Evolutionary conservation across 176 grass and related monocot genomes (phyloP).

Genomic region (Pontederia paniculata): DNA sequence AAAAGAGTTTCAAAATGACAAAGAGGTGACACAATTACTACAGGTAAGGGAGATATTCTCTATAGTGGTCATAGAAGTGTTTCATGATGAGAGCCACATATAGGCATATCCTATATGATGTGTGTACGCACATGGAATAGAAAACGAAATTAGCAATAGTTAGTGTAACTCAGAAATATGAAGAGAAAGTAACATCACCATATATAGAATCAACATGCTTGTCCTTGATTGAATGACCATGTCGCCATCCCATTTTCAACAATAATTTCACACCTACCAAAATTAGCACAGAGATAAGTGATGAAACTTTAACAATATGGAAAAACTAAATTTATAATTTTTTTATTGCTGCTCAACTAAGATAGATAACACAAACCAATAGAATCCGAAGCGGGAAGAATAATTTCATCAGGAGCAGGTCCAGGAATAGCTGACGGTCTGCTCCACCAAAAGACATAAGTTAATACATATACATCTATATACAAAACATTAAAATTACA

Average conservation of each 20-base stretch:
- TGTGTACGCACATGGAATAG: not conserved
- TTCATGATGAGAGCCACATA: no score
- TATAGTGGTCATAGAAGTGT: not conserved
- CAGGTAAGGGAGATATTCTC: no score
- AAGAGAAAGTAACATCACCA: constrained; percentile 33
- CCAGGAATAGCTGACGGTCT: constrained; percentile 88
- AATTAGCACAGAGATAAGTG: not conserved
- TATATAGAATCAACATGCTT: constrained; percentile 73
- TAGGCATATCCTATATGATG: no score
- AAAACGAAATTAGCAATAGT: not conserved
- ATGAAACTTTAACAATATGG: not conserved
- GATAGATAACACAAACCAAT: constrained; percentile 40
- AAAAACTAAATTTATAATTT: not conserved
- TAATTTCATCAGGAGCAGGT: constrained; percentile 78
- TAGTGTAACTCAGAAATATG: not conserved
- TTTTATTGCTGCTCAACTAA: constrained; percentile 1
- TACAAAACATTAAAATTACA: not conserved
- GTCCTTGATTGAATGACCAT: constrained; percentile 83
- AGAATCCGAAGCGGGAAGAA: constrained; percentile 58
- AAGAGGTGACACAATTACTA: no score
- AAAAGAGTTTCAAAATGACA: not conserved
- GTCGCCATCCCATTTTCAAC: constrained; percentile 95
- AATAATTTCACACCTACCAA: constrained; percentile 57
- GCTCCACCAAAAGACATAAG: constrained; percentile 2
- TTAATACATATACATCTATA: not conserved